Conservation (phyloP, 805 yeast species). For the Saccharomycopsis fodiens region DNA sequence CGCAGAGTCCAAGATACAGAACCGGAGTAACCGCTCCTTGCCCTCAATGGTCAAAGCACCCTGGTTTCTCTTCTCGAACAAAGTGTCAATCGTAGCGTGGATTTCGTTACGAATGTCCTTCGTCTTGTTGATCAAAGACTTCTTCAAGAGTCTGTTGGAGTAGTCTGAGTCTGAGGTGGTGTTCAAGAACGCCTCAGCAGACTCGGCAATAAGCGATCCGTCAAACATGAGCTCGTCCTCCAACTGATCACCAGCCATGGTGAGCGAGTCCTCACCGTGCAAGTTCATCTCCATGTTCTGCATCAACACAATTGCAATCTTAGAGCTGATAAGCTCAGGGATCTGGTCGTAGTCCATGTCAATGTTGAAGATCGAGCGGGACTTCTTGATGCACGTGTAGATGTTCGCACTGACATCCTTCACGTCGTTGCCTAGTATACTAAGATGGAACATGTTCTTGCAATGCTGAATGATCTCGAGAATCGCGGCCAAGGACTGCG, state of each 20-base stretch:
- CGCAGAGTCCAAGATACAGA: constrained; percentile 63
- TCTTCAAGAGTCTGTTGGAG: constrained; percentile 31
- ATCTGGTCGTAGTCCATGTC: constrained; percentile 59
- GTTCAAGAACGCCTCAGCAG: constrained; percentile 59
- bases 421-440: constrained; percentile 54
- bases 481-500: constrained; percentile 48
- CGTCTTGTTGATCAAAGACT: constrained; percentile 36
- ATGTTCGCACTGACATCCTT: constrained; percentile 57
- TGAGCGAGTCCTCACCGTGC: constrained; percentile 28
- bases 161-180: constrained; percentile 31
- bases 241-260: constrained; percentile 20
- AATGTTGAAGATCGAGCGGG: constrained; percentile 55
- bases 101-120: constrained; percentile 32
- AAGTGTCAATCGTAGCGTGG: constrained; percentile 43
- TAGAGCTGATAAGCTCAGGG: constrained; percentile 56
- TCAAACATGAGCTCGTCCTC: constrained; percentile 65
- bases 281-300: constrained; percentile 68
- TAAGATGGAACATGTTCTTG: constrained; percentile 55
- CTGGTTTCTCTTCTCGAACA: constrained; percentile 49
- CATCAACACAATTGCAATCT: constrained; percentile 73
- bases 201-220: constrained; percentile 65
- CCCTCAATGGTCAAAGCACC: constrained; percentile 55
- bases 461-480: constrained; percentile 68
- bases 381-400: constrained; percentile 59
- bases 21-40: constrained; percentile 64